A percentile compares a stretch with the other conserved stretches of the same genome.
Conservation (phyloP, 768 basidiomycete species). For the Rhodotorula toruloides region DNA sequence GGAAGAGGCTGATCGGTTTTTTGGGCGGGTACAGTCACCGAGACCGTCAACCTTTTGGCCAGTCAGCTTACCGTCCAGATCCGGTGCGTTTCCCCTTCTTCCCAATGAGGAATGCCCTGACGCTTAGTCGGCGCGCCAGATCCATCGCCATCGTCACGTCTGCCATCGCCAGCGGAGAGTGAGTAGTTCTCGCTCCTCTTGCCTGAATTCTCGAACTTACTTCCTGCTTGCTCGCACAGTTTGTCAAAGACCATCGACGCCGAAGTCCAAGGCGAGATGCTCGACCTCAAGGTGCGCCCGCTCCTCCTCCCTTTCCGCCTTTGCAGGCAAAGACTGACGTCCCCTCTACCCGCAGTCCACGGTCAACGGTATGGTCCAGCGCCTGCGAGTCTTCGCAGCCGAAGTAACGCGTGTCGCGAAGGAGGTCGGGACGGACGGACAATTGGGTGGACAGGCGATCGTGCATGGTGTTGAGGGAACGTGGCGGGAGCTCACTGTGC, state of each 20-base stretch:
- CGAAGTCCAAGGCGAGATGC: conserved; percentile 52
- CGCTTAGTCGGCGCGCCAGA: background rate
- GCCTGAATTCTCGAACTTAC: background rate
- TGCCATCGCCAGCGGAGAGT: conserved; percentile 39
- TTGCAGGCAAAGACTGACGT: background rate
- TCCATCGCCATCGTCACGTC: conserved; percentile 46
- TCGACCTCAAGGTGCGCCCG: conserved; percentile 47
- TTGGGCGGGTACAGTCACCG: conserved; percentile 16
- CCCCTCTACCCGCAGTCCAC: conserved; percentile 46
- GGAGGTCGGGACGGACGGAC: conserved; percentile 51
- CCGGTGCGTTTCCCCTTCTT: conserved; percentile 29
- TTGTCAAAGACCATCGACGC: conserved; percentile 51
- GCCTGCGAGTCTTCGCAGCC: conserved; percentile 62
- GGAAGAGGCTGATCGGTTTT: background rate
- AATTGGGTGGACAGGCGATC: conserved; percentile 47
- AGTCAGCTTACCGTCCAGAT: conserved; percentile 44
- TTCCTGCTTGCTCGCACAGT: conserved; percentile 6
- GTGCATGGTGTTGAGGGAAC: conserved; percentile 51
- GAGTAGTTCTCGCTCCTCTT: background rate
- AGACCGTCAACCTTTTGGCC: conserved; percentile 42
- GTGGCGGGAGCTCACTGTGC: conserved; percentile 46
- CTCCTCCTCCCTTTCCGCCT: conserved; percentile 41
- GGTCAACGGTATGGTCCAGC: conserved; percentile 73
- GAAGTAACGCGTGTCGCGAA: conserved; percentile 79
- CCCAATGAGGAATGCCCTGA: background rate